phyloP scores from a whole-genome alignment of 805 yeast genomes.

The Saccharomycopsis sp. region DNA sequence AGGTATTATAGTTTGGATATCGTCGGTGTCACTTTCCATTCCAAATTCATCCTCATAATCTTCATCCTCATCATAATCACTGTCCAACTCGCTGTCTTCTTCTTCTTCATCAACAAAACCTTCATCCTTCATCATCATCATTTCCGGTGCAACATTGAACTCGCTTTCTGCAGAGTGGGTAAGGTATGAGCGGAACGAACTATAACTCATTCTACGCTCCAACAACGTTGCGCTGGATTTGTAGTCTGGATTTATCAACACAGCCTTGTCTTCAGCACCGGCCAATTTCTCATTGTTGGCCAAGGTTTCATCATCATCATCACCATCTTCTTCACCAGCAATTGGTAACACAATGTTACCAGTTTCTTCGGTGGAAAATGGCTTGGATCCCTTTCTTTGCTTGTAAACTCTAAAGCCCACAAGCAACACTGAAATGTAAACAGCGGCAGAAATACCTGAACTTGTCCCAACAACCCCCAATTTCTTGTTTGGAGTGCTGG shows the following conservation, averaged over 20 bases:
- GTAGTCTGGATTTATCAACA: constrained; percentile 18
- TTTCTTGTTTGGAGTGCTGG: constrained; percentile 27
- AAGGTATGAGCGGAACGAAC: constrained; percentile 17
- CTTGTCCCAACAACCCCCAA: constrained; percentile 35
- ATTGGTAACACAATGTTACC: constrained; percentile 20
- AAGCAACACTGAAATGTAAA: constrained; percentile 21
- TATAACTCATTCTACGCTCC: constrained; percentile 19
- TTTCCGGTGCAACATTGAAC: constrained; percentile 2
- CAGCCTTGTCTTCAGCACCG: constrained; percentile 7
- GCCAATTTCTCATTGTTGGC: constrained; percentile 1
- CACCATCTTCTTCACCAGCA: constrained; percentile 18
- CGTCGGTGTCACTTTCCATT: constrained; percentile 2
- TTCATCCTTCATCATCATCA: background rate
- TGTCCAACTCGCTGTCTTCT: constrained; percentile 6
- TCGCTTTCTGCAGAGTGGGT: constrained; percentile 8
- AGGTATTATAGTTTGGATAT: constrained; percentile 7
- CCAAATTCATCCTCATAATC: constrained; percentile 3
- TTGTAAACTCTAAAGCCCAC: constrained; percentile 27
- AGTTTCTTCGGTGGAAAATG: constrained; percentile 17
- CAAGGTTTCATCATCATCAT: constrained; percentile 8
- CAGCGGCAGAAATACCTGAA: constrained; percentile 21
- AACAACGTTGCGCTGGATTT: background rate
- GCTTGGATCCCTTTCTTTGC: constrained; percentile 21
- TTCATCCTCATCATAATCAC: constrained; percentile 10
- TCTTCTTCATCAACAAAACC: constrained; percentile 4